A percentile compares a stretch with the other conserved stretches of the same genome.
Evolutionary conservation across 768 basidiomycete genomes (phyloP).

Genomic region (Xerocomus spinulosus): DNA sequence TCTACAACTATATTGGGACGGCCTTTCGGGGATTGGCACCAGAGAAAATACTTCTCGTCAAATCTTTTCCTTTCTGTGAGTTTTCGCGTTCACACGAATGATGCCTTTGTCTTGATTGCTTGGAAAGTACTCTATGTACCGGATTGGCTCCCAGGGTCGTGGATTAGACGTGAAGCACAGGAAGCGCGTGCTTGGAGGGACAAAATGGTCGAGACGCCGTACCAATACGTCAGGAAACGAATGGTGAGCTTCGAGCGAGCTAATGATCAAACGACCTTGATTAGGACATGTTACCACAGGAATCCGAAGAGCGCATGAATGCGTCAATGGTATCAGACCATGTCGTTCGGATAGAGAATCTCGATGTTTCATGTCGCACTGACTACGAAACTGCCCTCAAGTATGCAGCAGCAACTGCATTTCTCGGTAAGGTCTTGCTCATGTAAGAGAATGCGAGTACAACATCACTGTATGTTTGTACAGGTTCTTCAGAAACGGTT

Average conservation of each 20-base stretch:
- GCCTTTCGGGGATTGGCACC: background rate
- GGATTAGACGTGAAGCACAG: background rate
- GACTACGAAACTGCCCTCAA: too few species aligned
- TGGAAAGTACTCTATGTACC: background rate
- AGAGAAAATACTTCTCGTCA: constrained; percentile 1
- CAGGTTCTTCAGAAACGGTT: background rate
- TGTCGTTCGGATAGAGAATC: too few species aligned
- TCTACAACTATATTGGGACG: background rate
- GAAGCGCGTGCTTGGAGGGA: background rate
- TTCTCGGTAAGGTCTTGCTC: background rate
- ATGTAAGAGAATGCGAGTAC: too few species aligned
- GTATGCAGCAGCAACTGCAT: background rate
- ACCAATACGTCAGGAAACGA: background rate
- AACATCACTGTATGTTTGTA: background rate
- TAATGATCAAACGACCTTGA: too few species aligned
- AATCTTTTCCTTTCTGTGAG: constrained; percentile 10
- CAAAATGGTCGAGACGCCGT: background rate
- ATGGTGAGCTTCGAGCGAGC: too few species aligned
- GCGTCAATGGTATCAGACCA: too few species aligned
- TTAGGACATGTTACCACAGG: too few species aligned
- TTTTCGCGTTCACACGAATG: background rate
- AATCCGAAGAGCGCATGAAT: too few species aligned
- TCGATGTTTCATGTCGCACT: background rate
- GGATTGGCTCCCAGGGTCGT: background rate
- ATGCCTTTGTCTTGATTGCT: accelerated